Conservation (phyloP, 78 protist species). For the Pigoraptor vietnamica region DNA sequence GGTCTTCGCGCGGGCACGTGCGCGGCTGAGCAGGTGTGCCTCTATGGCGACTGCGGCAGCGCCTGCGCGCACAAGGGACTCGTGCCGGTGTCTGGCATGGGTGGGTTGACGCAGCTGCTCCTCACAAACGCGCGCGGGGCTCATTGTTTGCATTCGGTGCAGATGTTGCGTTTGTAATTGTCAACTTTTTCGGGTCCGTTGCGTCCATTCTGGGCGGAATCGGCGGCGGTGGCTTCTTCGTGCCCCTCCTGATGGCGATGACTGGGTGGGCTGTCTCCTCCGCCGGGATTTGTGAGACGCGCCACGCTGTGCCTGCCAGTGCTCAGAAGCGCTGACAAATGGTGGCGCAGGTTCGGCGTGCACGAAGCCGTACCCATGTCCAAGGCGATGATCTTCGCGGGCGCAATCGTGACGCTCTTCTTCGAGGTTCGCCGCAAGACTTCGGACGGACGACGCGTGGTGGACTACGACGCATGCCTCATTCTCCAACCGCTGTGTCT, state of each 20-base stretch:
- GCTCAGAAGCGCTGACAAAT: no score
- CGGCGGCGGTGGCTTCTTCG: constrained; percentile 66
- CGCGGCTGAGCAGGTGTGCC: background rate
- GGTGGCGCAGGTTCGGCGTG: constrained; percentile 16
- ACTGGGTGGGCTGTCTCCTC: background rate
- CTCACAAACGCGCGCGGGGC: background rate
- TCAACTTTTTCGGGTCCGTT: background rate
- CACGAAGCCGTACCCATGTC: constrained; percentile 33
- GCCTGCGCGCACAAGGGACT: background rate
- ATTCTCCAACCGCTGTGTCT: constrained; percentile 41
- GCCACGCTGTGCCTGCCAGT: no score
- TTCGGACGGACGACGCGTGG: constrained; percentile 30
- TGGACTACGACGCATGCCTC: constrained; percentile 30
- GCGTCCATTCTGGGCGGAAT: constrained; percentile 23
- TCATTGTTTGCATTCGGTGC: background rate
- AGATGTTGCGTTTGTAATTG: background rate
- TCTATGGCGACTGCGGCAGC: background rate
- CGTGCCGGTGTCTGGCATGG: background rate
- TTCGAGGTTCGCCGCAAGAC: background rate
- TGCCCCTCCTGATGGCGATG: constrained; percentile 36
- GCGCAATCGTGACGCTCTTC: constrained; percentile 8
- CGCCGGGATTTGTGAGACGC: no score
- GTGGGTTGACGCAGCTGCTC: no score
- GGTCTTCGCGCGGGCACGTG: background rate
- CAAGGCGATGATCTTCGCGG: constrained; percentile 41